Evolutionary conservation across 768 basidiomycete species (phyloP), one percentile per base, ranked within the genome.

Genomic region (Leccinum uliginosum): DNA sequence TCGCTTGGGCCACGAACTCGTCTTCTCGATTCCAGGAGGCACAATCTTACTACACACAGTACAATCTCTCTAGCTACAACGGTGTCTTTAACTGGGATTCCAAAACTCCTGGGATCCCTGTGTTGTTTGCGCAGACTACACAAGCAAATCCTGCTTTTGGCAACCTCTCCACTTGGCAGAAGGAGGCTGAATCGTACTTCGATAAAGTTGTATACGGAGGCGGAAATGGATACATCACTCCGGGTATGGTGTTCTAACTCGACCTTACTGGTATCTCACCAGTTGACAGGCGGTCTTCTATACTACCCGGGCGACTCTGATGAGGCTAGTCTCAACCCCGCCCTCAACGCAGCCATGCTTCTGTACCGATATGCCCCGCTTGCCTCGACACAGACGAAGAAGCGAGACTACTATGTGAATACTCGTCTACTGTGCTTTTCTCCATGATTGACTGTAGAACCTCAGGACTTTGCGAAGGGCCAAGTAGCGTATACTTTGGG

Each of bases 51-150:
- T 93, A 85, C 68, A 65, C 73, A 10, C 72, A 81, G 30, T 89
- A 82, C 65, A 69, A 76, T 23, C 76, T 95, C 0, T 69, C 72
- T 3, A 76, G 76, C 1, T 73, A 78, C 32, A 73, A 84, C 46
- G 72, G 76, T 2, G 84, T 88, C 6, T 89, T 93, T 73, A 94
- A 94, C 68, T 98, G 94, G 94, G 94, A 94, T 67, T 81, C 83
- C 3, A 89, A 91, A 69, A 83, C 81, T 1, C 87, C 91, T 1
- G 94, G 86, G 3, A 65, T 92, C 0, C 80, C 83, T 43, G 81
- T 95, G 19, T 72, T 96, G 7, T 89, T 87, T 57, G 80, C 87
- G 1, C 91, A 96, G 64, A 76, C 91, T 26, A 82, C 84, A 2
- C 76, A 83, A 51, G 78, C 82, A 2, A 78, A 83, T 54, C 78